phyloP scores from a whole-genome alignment of 108 stramenopile genomes.

The Phaeodactylum tricornutum region DNA sequence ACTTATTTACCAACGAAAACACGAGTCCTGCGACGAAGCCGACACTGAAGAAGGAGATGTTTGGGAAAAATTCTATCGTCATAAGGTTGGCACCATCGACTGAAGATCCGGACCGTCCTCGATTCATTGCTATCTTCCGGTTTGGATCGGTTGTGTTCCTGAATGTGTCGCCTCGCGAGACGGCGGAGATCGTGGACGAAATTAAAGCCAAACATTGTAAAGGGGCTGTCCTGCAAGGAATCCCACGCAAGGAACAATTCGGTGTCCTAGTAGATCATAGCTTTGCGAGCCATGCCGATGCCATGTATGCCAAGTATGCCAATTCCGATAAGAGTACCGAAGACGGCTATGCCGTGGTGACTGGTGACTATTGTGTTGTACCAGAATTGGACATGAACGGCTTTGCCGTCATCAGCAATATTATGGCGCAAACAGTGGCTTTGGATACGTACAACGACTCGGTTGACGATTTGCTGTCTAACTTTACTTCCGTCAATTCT shows the following conservation, averaged over 20 bases:
- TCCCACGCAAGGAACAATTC: slow-evolving; percentile 76
- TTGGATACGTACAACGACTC: slow-evolving; percentile 85
- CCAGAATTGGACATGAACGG: slow-evolving; percentile 82
- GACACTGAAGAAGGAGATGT: background rate
- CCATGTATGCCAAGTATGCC: background rate
- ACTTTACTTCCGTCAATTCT: slow-evolving; percentile 70
- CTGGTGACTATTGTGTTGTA: slow-evolving; percentile 72
- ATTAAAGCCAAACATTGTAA: slow-evolving; percentile 44
- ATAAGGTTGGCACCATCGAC: background rate
- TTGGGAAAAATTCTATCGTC: slow-evolving; percentile 5
- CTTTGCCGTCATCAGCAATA: slow-evolving; percentile 79
- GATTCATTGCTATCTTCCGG: slow-evolving; percentile 76
- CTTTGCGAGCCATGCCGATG: background rate
- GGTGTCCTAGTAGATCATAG: slow-evolving; percentile 35
- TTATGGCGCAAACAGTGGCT: slow-evolving; percentile 89
- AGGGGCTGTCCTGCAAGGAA: slow-evolving; percentile 56
- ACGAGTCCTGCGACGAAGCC: background rate
- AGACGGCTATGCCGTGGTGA: slow-evolving; percentile 38
- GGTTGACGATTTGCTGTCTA: slow-evolving; percentile 74
- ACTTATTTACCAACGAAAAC: slow-evolving; percentile 4
- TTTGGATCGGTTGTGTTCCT: slow-evolving; percentile 89
- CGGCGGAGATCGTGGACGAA: slow-evolving; percentile 37
- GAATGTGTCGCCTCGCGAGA: slow-evolving; percentile 65
- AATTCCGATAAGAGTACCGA: slow-evolving; percentile 1
- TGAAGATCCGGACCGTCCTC: background rate